A percentile compares a stretch with the other conserved stretches of the same genome.
Evolutionary conservation across 140 eudicot genomes (phyloP).

Genomic region (Bidens hawaiensis): DNA sequence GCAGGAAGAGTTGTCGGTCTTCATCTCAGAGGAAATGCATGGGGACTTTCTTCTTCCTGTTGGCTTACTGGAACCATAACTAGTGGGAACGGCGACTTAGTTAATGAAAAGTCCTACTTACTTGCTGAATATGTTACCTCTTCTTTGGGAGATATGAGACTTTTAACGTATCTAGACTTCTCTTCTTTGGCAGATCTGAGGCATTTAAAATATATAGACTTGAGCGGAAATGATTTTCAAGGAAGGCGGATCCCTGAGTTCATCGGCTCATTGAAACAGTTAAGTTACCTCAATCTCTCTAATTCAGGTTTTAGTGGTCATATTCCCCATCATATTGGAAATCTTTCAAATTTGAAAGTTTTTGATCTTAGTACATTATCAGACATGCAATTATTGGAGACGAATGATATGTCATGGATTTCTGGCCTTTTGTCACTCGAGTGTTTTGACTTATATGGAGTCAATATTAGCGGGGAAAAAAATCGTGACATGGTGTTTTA

Average conservation of each 20-base stretch:
- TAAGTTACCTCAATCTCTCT: slow-evolving; percentile 13
- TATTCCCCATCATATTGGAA: too few relatives aligned
- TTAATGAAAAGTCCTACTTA: too few relatives aligned
- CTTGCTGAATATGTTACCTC: background rate
- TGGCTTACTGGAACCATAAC: too few relatives aligned
- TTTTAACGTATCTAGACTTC: background rate
- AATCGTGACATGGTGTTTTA: background rate
- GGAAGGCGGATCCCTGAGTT: background rate
- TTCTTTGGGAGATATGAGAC: background rate
- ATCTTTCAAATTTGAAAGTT: too few relatives aligned
- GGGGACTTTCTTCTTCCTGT: too few relatives aligned
- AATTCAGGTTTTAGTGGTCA: background rate
- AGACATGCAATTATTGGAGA: background rate
- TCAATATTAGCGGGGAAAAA: background rate
- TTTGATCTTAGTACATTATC: too few relatives aligned
- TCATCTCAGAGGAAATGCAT: too few relatives aligned
- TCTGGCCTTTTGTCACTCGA: background rate
- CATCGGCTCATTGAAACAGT: slow-evolving; percentile 10
- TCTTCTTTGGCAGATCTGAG: too few relatives aligned
- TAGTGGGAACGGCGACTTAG: too few relatives aligned
- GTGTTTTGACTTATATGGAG: slow-evolving; percentile 1
- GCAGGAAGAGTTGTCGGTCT: too few relatives aligned
- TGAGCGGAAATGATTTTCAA: slow-evolving; percentile 3
- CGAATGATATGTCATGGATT: background rate
- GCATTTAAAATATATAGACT: background rate